Conservation (phyloP, 2,329 filamentous ascomycete genomes). For the Parafenestella ontariensis region DNA sequence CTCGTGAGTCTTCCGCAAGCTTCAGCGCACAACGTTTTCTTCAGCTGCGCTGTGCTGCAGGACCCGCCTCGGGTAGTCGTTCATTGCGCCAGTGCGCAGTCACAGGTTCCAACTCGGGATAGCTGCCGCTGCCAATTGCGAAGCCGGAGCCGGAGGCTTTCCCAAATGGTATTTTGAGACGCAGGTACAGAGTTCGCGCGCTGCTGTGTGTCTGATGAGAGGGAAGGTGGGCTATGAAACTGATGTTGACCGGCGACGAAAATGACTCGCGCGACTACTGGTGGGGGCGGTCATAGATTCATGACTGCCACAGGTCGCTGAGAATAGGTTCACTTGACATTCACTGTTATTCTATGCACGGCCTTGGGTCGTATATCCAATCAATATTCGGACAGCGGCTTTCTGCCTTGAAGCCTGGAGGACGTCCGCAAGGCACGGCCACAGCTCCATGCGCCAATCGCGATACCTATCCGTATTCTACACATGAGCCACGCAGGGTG, state of each 20-base stretch:
- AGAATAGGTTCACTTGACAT: slow-evolving; percentile 22
- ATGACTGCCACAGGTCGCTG: slow-evolving; percentile 7
- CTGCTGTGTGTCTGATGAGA: slow-evolving; percentile 8
- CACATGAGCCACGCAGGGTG: slow-evolving; percentile 9
- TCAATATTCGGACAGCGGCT: slow-evolving; percentile 28
- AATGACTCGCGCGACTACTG: background rate
- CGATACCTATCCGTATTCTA: slow-evolving; percentile 10
- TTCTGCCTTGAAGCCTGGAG: slow-evolving; percentile 7
- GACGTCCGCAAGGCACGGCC: slow-evolving; percentile 4
- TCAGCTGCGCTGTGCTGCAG: slow-evolving; percentile 23
- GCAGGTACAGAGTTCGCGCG: slow-evolving; percentile 16
- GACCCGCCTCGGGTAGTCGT: slow-evolving; percentile 12
- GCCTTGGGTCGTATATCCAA: slow-evolving; percentile 11
- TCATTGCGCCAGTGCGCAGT: slow-evolving; percentile 26
- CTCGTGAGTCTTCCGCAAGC: slow-evolving; percentile 4
- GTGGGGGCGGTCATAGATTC: background rate
- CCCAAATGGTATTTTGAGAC: slow-evolving; percentile 22
- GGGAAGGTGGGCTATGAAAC: background rate
- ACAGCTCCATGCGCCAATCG: slow-evolving; percentile 1
- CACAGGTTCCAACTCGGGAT: slow-evolving; percentile 19
- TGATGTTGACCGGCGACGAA: slow-evolving; percentile 6
- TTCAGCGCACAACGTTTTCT: slow-evolving; percentile 17
- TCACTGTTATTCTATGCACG: slow-evolving; percentile 15
- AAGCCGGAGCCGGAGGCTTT: slow-evolving; percentile 18
- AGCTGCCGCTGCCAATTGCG: slow-evolving; percentile 32